Conservation (phyloP, 495 filamentous ascomycete species). For the Gamarada debralockiae region DNA sequence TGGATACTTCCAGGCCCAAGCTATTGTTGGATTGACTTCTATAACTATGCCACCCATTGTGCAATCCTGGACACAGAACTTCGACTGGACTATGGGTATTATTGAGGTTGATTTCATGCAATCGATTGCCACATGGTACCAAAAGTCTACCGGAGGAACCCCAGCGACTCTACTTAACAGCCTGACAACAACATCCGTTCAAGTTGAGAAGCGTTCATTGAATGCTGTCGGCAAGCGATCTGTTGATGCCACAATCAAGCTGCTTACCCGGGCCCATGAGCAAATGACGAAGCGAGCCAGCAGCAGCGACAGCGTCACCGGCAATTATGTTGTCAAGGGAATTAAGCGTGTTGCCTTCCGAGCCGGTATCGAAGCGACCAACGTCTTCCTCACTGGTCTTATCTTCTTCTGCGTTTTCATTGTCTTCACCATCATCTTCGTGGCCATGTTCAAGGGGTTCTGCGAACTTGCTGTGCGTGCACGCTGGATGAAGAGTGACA, state of each 20-base stretch:
- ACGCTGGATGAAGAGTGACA: slow-evolving; percentile 78
- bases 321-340: slow-evolving; percentile 70
- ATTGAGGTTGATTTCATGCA: slow-evolving; percentile 87
- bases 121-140: slow-evolving; percentile 90
- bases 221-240: slow-evolving; percentile 17
- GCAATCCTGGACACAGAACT: slow-evolving; percentile 94
- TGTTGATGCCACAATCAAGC: slow-evolving; percentile 34
- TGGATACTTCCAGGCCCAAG: slow-evolving; percentile 93
- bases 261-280: slow-evolving; percentile 44
- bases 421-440: slow-evolving; percentile 62
- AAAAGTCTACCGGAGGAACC: slow-evolving; percentile 85
- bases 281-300: slow-evolving; percentile 45
- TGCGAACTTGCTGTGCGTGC: slow-evolving; percentile 68
- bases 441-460: slow-evolving; percentile 73
- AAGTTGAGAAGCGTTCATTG: slow-evolving; percentile 70
- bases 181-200: slow-evolving; percentile 72
- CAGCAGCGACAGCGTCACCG: slow-evolving; percentile 35
- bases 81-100: slow-evolving; percentile 98
- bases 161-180: slow-evolving; percentile 76
- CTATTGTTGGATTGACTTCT: slow-evolving; percentile 86
- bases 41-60: slow-evolving; percentile 89
- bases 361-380: slow-evolving; percentile 81
- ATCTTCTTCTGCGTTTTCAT: slow-evolving; percentile 88
- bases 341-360: slow-evolving; percentile 89
- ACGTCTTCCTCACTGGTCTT: slow-evolving; percentile 90